Evolutionary conservation across 129 eudicot genomes (phyloP).

Genomic region (Tagetes patula): DNA sequence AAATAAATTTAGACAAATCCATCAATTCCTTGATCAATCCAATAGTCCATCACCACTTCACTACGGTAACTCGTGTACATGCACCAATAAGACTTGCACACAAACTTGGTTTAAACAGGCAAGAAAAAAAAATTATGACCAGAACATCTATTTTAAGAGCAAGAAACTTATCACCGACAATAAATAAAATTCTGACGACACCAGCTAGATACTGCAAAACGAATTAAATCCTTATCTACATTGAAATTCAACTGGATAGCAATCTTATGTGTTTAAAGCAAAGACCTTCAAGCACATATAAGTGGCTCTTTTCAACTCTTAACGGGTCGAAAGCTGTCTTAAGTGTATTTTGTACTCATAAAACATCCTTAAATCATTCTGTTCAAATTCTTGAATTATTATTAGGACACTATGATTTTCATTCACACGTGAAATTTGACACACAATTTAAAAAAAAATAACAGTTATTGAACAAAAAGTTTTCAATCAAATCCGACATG

Average conservation of each 20-base stretch:
- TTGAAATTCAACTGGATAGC: too few relatives aligned
- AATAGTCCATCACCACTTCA: conserved; percentile 13
- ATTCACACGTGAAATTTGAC: not conserved
- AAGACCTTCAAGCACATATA: too few relatives aligned
- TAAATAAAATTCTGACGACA: too few relatives aligned
- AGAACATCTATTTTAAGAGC: too few relatives aligned
- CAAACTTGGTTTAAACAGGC: not conserved
- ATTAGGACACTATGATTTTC: not conserved
- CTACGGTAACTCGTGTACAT: not conserved
- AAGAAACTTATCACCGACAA: too few relatives aligned
- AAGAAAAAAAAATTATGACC: too few relatives aligned
- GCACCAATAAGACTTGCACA: conserved; percentile 12
- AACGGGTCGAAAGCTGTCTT: not conserved
- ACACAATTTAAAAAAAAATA: not conserved
- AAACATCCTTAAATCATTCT: not conserved
- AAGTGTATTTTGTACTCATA: not conserved
- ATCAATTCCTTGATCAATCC: conserved; percentile 11
- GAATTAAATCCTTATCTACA: too few relatives aligned
- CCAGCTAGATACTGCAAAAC: too few relatives aligned
- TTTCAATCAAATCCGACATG: not conserved
- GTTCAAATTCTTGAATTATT: not conserved
- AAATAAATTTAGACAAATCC: not conserved
- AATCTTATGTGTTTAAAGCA: too few relatives aligned
- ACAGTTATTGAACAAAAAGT: not conserved
- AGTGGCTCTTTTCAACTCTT: too few relatives aligned